phyloP scores from a whole-genome alignment of 805 yeast species.

The Suhomyces emberorum region DNA sequence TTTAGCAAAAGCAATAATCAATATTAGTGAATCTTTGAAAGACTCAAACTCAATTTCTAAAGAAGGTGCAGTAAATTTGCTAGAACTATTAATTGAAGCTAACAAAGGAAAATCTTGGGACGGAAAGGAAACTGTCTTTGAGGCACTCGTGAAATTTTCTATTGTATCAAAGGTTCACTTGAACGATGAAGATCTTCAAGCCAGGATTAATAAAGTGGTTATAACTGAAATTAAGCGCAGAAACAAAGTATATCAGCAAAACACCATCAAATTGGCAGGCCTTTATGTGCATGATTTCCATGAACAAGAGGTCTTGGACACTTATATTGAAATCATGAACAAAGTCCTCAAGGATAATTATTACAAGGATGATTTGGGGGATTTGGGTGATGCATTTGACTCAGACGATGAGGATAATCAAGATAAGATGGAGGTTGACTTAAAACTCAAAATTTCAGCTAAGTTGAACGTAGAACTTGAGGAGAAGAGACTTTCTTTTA shows the following conservation, averaged over 20 bases:
- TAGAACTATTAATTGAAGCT: constrained; percentile 55
- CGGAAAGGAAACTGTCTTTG: constrained; percentile 77
- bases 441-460: constrained; percentile 27
- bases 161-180: constrained; percentile 36
- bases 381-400: constrained; percentile 8
- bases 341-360: constrained; percentile 36
- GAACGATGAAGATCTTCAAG: constrained; percentile 22
- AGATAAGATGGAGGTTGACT: constrained; percentile 24
- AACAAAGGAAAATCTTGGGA: constrained; percentile 79
- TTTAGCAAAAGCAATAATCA: constrained; percentile 65
- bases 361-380: constrained; percentile 31
- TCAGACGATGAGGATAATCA: constrained; percentile 33
- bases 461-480: constrained; percentile 46
- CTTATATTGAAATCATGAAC: constrained; percentile 35
- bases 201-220: constrained; percentile 43
- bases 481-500: constrained; percentile 40
- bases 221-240: constrained; percentile 61
- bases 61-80: constrained; percentile 28
- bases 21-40: constrained; percentile 48
- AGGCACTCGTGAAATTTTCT: constrained; percentile 62
- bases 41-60: constrained; percentile 24
- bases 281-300: constrained; percentile 41
- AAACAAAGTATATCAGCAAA: constrained; percentile 60
- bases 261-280: constrained; percentile 53
- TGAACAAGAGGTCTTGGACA: constrained; percentile 31